These are phyloP conservation scores for Sphagnum fallax DNA, from an alignment of 228 moss, liverwort and hornwort species.

Conservation along the genomic window DNA sequence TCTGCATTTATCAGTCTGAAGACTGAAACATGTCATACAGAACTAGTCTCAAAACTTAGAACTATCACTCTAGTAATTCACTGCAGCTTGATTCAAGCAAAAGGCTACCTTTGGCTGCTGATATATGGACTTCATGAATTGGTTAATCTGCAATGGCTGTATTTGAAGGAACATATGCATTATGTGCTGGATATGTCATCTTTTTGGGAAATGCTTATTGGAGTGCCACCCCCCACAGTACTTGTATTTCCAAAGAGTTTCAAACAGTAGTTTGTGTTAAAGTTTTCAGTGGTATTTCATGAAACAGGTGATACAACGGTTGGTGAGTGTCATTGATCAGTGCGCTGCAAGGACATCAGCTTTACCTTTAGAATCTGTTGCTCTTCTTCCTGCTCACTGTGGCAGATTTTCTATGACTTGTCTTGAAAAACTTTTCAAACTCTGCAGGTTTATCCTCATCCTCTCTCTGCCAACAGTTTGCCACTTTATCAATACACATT, in stretches of 20 bases:
- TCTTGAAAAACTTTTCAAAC: conserved; percentile 72
- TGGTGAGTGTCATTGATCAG: conserved; percentile 78
- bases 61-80: no score
- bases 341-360: conserved; percentile 91
- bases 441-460: conserved; percentile 45
- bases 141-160: no score
- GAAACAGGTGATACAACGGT: conserved; percentile 67
- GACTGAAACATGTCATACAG: neutral
- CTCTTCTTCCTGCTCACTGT: conserved; percentile 79
- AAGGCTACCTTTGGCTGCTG: no score
- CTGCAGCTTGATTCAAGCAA: no score
- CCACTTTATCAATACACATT: neutral
- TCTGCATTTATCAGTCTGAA: neutral
- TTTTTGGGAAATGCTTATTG: no score
- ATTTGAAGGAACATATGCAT: no score
- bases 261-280: no score
- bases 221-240: no score
- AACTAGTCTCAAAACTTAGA: neutral
- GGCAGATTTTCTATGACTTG: conserved; percentile 85
- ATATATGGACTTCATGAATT: no score
- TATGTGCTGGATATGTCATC: no score
- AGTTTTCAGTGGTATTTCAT: neutral
- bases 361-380: conserved; percentile 63
- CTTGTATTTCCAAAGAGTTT: no score
- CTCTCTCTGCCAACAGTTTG: neutral